Evolutionary conservation across 768 basidiomycete species (phyloP).

Genomic region (Kwoniella mangroviensis): DNA sequence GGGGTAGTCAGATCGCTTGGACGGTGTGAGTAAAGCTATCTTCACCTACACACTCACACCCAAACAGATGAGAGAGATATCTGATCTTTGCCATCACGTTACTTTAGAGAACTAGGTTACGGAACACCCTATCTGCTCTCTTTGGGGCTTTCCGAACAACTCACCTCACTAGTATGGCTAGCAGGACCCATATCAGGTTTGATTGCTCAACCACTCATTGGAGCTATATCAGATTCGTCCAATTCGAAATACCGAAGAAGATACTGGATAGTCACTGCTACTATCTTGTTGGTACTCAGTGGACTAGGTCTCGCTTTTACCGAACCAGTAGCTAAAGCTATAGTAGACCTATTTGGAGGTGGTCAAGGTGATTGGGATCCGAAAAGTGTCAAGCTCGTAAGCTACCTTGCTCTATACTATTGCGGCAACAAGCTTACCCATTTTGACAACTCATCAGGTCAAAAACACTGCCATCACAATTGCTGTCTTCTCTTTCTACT

Average conservation of each 20-base stretch:
- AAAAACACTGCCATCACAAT: constrained; percentile 76
- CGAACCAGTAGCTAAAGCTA: constrained; percentile 68
- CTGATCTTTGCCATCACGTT: background rate
- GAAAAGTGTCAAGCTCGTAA: constrained; percentile 66
- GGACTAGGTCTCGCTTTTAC: constrained; percentile 85
- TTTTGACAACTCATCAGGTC: constrained; percentile 60
- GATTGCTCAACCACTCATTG: constrained; percentile 95
- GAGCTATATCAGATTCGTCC: constrained; percentile 94
- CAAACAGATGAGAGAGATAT: too few relatives aligned
- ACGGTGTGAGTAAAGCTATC: constrained; percentile 33
- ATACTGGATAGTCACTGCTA: constrained; percentile 91
- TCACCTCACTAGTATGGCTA: constrained; percentile 92
- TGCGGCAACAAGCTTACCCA: background rate
- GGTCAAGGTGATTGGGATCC: constrained; percentile 90
- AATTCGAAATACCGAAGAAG: constrained; percentile 82
- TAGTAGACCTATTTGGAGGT: constrained; percentile 76
- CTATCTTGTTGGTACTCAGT: constrained; percentile 74
- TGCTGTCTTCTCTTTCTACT: constrained; percentile 86
- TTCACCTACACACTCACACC: too few relatives aligned
- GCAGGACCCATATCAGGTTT: constrained; percentile 88
- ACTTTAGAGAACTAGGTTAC: constrained; percentile 66
- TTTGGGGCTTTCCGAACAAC: constrained; percentile 79
- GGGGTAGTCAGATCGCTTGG: constrained; percentile 64
- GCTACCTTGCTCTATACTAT: constrained; percentile 33
- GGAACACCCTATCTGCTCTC: constrained; percentile 90